Conservation (phyloP, 306 rosid species). For the Chamaecrista fasciculata region DNA sequence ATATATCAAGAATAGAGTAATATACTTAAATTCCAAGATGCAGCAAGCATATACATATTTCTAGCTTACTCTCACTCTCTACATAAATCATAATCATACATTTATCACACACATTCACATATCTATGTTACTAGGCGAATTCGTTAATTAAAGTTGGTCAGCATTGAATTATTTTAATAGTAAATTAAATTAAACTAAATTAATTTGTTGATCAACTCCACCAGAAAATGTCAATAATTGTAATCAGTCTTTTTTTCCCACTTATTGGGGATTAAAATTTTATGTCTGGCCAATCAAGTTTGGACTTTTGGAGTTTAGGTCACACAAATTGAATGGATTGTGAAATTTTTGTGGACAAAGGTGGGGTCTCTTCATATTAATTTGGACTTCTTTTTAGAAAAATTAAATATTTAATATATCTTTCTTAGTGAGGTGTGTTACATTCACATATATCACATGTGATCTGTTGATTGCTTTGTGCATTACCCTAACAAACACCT, state of each 20-base stretch:
- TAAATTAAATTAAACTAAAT: background rate
- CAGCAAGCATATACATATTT: too few relatives aligned
- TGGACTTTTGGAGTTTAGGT: background rate
- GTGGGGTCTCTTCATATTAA: background rate
- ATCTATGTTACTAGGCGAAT: too few relatives aligned
- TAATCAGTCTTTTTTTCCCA: background rate
- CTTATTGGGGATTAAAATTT: background rate
- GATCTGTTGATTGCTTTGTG: background rate
- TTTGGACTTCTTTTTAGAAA: background rate
- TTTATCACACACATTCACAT: too few relatives aligned
- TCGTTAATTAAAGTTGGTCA: too few relatives aligned
- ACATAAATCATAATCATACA: too few relatives aligned
- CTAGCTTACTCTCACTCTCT: too few relatives aligned
- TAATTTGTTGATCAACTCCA: background rate
- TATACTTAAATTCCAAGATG: too few relatives aligned
- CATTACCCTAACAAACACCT: background rate
- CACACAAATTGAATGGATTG: background rate
- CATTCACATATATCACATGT: background rate
- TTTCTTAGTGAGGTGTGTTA: background rate
- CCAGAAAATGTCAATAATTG: background rate
- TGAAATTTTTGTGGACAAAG: background rate
- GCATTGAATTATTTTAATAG: too few relatives aligned
- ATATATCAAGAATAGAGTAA: too few relatives aligned
- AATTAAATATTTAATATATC: too few relatives aligned
- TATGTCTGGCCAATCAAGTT: background rate